Evolutionary conservation across 2,329 filamentous ascomycete genomes (phyloP), one percentile per base, ranked within the genome.

Genomic region (Phymatotrichopsis omnivora): DNA sequence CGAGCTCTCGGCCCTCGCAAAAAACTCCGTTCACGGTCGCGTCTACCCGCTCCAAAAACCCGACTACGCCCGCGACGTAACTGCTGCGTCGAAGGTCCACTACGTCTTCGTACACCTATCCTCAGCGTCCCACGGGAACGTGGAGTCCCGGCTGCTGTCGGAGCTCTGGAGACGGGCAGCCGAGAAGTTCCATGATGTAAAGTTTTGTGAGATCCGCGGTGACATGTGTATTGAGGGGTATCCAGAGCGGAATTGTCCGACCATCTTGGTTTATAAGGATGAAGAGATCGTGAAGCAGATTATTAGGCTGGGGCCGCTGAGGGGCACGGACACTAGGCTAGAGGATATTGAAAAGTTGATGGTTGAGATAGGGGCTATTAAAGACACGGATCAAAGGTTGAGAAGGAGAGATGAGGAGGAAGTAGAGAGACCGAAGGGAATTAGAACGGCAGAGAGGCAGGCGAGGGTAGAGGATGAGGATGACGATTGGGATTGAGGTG

Each of bases 221-320:
- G 80, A 85, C 60, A 77, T 95, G 67, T 94, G 91, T 47, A 95
- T 98, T 57, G 91, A 96, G 63, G 85, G 85, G 30, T 98, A 98
- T 64, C 91, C 91, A 2, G 91, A 96, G 59, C 74, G 75, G 46
- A 98, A 98, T 63, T 94, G 86, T 47, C 91, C 91, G 2, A 98
- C 91, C 0, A 85, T 98, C 27, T 62, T 98, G 52, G 75, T 94
- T 0, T 98, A 98, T 66, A 82, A 80, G 61, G 85, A 94, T 58
- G 86, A 85, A 14, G 85, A 98, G 61, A 94, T 98, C 55, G 78
- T 79, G 62, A 85, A 78, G 67, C 91, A 98, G 65, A 67, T 95
- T 40, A 82, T 98, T n/a, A 96, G 89, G 3, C 67, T 98, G 54
- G 74, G 76, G 58, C 84, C 85, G 42, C 65, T 96, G 34, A 77